Percentiles rank a stretch among this genome's conserved stretches.
phyloP scores from a whole-genome alignment of 2,329 filamentous ascomycete genomes.

The Colletotrichum simmondsii region DNA sequence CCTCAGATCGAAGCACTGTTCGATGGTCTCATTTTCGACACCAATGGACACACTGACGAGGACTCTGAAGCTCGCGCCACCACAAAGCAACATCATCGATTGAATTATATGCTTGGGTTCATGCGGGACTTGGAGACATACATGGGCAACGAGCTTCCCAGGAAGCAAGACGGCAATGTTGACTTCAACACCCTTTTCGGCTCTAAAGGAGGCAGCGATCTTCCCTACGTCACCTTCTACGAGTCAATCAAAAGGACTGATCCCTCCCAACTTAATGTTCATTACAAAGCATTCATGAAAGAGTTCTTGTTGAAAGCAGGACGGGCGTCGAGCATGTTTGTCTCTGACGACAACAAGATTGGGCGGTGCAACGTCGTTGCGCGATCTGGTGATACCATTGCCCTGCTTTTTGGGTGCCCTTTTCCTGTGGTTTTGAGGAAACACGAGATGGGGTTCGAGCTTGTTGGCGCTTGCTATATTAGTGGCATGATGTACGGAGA shows the following conservation, averaged over 20 bases:
- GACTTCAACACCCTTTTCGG: neutral
- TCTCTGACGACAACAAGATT: neutral
- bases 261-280: neutral
- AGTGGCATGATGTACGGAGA: neutral
- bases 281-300: neutral
- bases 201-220: neutral
- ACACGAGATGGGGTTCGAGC: neutral
- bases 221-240: neutral
- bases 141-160: neutral
- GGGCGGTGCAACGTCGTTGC: neutral
- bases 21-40: neutral
- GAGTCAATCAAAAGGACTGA: neutral
- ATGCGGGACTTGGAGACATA: neutral
- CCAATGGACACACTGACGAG: neutral
- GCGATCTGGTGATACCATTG: neutral
- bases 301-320: neutral
- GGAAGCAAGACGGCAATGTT: neutral
- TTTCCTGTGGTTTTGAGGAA: neutral
- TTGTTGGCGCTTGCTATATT: neutral
- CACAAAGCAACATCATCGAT: neutral
- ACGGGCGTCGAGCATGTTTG: neutral
- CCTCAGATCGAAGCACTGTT: neutral
- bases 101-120: neutral
- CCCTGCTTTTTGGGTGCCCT: neutral
- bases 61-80: neutral